A percentile compares a stretch with the other conserved stretches of the same genome.
Evolutionary conservation across 345 rosid genomes (phyloP).

Genomic region (Brassica juncea): DNA sequence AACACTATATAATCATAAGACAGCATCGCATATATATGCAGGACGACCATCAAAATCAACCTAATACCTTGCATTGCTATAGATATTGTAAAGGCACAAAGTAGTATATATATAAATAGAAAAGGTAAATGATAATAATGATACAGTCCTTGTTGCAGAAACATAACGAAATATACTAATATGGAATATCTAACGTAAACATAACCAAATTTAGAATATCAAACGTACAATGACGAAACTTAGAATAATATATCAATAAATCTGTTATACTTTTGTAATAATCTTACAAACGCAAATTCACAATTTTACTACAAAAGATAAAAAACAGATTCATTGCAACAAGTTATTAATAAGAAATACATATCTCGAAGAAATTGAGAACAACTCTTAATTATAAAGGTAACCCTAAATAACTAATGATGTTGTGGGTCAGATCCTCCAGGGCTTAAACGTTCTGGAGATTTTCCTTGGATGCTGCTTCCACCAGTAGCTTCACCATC

Average conservation of each 20-base stretch:
- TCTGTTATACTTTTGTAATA: constrained; percentile 15
- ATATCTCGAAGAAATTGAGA: constrained; percentile 29
- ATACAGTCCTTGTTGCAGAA: constrained; percentile 11
- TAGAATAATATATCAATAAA: neutral
- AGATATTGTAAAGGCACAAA: neutral
- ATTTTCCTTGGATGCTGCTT: constrained; percentile 12
- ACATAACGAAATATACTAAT: neutral
- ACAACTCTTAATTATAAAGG: constrained; percentile 29
- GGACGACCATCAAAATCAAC: constrained; percentile 26
- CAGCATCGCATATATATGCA: constrained; percentile 10
- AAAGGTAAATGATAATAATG: constrained; percentile 1
- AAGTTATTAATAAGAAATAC: constrained; percentile 32
- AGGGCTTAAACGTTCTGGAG: constrained; percentile 45
- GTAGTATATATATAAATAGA: neutral
- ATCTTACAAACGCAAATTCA: constrained; percentile 16
- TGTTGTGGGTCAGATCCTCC: constrained; percentile 57
- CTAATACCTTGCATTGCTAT: constrained; percentile 2
- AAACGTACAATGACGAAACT: neutral
- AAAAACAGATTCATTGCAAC: constrained; percentile 26
- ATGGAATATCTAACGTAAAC: neutral
- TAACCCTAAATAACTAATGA: constrained; percentile 40
- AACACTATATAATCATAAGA: constrained; percentile 7
- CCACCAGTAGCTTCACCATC: constrained; percentile 21
- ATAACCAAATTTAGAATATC: neutral
- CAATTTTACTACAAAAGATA: constrained; percentile 3